Base-by-base conservation (phyloP, 768 basidiomycete species). In the Lentinus tigrinus region DNA sequence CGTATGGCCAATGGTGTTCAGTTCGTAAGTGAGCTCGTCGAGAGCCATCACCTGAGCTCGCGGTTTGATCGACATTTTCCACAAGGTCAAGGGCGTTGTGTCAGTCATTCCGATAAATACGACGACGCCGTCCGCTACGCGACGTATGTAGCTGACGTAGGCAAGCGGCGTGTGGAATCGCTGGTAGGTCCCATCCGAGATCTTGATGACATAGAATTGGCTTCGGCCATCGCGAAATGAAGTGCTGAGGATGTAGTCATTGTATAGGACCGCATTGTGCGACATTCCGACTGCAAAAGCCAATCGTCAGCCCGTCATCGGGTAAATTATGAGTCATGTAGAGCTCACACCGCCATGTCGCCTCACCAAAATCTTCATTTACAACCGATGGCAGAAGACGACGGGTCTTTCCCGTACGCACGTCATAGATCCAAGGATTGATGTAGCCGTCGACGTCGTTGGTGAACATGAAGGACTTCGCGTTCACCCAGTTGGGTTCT, bases 401-500 rank as follows among this genome's bases (percentile, higher is more conserved):
- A 0, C 67, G 42, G 4, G 73, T 57, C 9, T 70, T 66, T 11
- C 71, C 70, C 6, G 71, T 67, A 3, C 54, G n/a, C 19, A 76
- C 63, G 43, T 73, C 71, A 67, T 79, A 84, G 21, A 64, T 76
- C 78, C 82, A 89, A 0, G 89, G 85, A 62, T 90, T 88, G 52
- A 80, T 76, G 66, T 77, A 91, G 0, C 86, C 87, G 17, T 81
- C 79, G 48, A 77, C 72, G 60, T 91, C 89, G 37, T 75, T 81
- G 3, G 83, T 81, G 69, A 85, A 90, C 40, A 85, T 69, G 43
- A 91, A 72, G 4, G 69, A 75, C 19, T 81, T 76, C 58, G 82
- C 73, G 55, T 72, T 74, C 4, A 76, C 67, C 88, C 88, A 90
- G 10, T 70, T 63, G 0, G 89, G 85, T 60, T 85, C 31, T 84